A percentile compares a stretch with the other conserved stretches of the same genome.
phyloP scores from a whole-genome alignment of 2,329 filamentous ascomycete species.

The Aspergillus sp. region DNA sequence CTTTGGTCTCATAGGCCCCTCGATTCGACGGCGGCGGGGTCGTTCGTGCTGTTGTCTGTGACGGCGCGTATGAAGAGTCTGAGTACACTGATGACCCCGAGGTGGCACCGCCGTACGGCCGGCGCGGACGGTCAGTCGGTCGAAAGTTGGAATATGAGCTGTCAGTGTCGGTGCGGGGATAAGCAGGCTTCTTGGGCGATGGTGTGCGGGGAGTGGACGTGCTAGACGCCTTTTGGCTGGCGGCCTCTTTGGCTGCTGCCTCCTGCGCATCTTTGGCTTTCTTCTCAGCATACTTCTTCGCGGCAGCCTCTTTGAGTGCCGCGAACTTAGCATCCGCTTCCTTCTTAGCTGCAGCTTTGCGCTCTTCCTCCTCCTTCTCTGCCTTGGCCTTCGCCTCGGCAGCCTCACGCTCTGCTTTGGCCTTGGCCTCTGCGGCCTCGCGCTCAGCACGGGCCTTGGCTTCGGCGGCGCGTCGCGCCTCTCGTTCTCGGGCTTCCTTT shows the following conservation, averaged over 20 bases:
- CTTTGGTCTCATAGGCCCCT: constrained; percentile 79
- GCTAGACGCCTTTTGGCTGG: constrained; percentile 32
- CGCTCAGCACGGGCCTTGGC: constrained; percentile 22
- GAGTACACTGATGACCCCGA: constrained; percentile 63
- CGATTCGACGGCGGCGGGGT: constrained; percentile 79
- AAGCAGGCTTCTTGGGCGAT: constrained; percentile 43
- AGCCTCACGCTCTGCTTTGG: constrained; percentile 37
- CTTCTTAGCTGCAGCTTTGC: constrained; percentile 39
- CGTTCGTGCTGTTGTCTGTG: constrained; percentile 79
- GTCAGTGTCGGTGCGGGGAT: constrained; percentile 44
- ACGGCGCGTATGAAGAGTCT: constrained; percentile 83
- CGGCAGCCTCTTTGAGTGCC: constrained; percentile 43
- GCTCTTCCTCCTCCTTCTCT: constrained; percentile 58
- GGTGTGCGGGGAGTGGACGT: constrained; percentile 37
- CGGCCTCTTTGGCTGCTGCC: constrained; percentile 27
- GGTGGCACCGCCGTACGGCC: constrained; percentile 55
- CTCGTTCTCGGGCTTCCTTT: constrained; percentile 26
- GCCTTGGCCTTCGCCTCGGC: constrained; percentile 39
- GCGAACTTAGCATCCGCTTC: constrained; percentile 43
- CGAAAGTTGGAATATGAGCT: constrained; percentile 74
- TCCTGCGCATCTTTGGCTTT: constrained; percentile 39
- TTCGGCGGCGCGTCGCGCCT: constrained; percentile 22
- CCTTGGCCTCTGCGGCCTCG: constrained; percentile 33
- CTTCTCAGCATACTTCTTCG: constrained; percentile 41
- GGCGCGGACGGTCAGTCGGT: constrained; percentile 71